Conservation (phyloP, 208 protist species). For the Endotrypanum monterogeii region DNA sequence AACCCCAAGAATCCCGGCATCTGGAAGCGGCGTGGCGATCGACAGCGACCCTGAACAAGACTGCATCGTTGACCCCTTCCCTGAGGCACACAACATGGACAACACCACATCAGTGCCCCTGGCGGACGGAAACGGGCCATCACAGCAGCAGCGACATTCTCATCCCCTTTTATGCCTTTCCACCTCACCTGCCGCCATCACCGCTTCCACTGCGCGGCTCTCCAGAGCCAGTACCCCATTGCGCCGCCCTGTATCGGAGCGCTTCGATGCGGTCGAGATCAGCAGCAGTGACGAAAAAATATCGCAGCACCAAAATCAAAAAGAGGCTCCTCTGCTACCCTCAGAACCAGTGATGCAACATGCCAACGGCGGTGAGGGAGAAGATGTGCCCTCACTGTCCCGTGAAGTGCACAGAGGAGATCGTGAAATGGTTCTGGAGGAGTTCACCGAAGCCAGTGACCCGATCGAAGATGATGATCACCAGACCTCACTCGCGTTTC, state of each 20-base stretch:
- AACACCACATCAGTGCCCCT: not conserved
- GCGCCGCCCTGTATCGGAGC: slow-evolving; percentile 42
- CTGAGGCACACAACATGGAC: slow-evolving; percentile 1
- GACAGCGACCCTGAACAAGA: slow-evolving; percentile 7
- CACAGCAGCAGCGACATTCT: not conserved
- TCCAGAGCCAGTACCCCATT: slow-evolving; percentile 22
- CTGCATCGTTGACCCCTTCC: not conserved
- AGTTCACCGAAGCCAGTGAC: not conserved
- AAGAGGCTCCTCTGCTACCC: not conserved
- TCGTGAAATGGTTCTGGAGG: not conserved
- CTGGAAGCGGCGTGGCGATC: not conserved
- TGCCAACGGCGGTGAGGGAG: not conserved
- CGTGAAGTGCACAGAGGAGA: not conserved
- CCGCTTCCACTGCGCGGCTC: not conserved
- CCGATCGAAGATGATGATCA: not conserved
- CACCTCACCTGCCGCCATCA: not conserved
- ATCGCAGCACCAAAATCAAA: not conserved
- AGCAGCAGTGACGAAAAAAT: not conserved
- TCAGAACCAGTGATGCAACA: not conserved
- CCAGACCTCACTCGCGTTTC: not conserved
- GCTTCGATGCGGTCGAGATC: slow-evolving; percentile 29
- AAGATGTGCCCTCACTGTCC: not conserved
- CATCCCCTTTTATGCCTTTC: not conserved
- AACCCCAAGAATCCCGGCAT: not conserved
- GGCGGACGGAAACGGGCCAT: not conserved